Evolutionary conservation across 805 yeast genomes (phyloP).

Genomic region (Pichia gijzeniarum): DNA sequence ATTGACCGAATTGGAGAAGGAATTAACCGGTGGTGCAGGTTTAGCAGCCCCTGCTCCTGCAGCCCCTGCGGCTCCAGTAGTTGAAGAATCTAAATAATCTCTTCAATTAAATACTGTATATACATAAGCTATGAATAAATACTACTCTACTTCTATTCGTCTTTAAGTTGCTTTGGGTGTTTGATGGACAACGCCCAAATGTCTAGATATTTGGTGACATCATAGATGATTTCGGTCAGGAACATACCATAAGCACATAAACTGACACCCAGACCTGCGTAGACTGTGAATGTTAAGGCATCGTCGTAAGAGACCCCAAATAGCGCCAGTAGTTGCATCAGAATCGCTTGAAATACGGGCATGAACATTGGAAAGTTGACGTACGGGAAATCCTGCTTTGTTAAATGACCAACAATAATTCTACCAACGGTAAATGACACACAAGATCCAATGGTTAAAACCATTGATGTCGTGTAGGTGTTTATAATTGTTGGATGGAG

Average conservation of each 20-base stretch:
- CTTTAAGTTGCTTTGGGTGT: conserved; percentile 41
- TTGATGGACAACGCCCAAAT: conserved; percentile 82
- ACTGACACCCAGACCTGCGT: conserved; percentile 64
- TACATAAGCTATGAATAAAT: not conserved
- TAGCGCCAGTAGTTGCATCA: conserved; percentile 32
- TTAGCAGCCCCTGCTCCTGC: conserved; percentile 13
- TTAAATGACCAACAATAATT: conserved; percentile 80
- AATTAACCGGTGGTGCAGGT: conserved; percentile 38
- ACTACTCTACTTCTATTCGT: not conserved
- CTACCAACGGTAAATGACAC: conserved; percentile 87
- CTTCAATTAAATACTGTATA: conserved; percentile 4
- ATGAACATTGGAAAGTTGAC: conserved; percentile 64
- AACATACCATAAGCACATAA: conserved; percentile 64
- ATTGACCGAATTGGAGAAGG: conserved; percentile 89
- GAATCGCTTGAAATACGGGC: conserved; percentile 45
- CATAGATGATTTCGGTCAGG: conserved; percentile 71
- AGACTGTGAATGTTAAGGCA: conserved; percentile 46
- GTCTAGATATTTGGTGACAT: conserved; percentile 73
- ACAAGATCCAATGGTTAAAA: conserved; percentile 65
- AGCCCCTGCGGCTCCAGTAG: conserved; percentile 10
- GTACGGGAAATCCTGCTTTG: conserved; percentile 71
- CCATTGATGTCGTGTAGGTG: conserved; percentile 45
- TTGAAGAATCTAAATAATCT: conserved; percentile 11
- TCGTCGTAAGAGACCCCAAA: conserved; percentile 35
- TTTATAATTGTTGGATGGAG: conserved; percentile 47